A percentile compares a stretch with the other conserved stretches of the same genome.
Evolutionary conservation across 768 basidiomycete species (phyloP).

Genomic region (Neoboletus magnificus): DNA sequence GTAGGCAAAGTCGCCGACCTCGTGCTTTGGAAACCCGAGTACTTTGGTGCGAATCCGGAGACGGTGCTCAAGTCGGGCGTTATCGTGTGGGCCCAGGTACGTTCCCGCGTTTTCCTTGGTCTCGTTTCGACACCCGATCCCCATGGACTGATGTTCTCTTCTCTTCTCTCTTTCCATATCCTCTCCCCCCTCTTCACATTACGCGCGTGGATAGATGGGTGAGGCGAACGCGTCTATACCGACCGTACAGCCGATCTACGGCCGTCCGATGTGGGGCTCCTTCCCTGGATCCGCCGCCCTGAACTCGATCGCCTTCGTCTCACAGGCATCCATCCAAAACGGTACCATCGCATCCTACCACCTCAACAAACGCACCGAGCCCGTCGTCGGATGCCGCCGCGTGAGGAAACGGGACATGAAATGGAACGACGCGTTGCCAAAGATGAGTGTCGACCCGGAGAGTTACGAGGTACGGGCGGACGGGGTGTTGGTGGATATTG

Average conservation of each 20-base stretch:
- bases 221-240: conserved; percentile 97
- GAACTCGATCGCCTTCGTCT: conserved; percentile 87
- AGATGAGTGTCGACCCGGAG: conserved; percentile 90
- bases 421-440: conserved; percentile 79
- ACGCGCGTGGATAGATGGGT: conserved; percentile 57
- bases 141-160: background rate
- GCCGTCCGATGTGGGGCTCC: conserved; percentile 93
- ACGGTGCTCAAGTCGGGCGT: conserved; percentile 95
- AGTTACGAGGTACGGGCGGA: conserved; percentile 83
- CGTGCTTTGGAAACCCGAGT: conserved; percentile 92
- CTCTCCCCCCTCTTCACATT: background rate
- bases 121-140: background rate
- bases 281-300: conserved; percentile 73
- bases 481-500: conserved; percentile 71
- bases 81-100: conserved; percentile 84
- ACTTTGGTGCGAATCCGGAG: conserved; percentile 90
- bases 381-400: conserved; percentile 72
- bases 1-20: conserved; percentile 87
- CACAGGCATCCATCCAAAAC: conserved; percentile 58
- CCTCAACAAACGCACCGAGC: conserved; percentile 66
- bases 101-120: conserved; percentile 7
- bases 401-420: conserved; percentile 92
- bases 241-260: conserved; percentile 85
- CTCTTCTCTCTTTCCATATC: background rate
- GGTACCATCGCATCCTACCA: conserved; percentile 64